phyloP scores from a whole-genome alignment of 768 basidiomycete genomes.

The Mycena kentingensis region DNA sequence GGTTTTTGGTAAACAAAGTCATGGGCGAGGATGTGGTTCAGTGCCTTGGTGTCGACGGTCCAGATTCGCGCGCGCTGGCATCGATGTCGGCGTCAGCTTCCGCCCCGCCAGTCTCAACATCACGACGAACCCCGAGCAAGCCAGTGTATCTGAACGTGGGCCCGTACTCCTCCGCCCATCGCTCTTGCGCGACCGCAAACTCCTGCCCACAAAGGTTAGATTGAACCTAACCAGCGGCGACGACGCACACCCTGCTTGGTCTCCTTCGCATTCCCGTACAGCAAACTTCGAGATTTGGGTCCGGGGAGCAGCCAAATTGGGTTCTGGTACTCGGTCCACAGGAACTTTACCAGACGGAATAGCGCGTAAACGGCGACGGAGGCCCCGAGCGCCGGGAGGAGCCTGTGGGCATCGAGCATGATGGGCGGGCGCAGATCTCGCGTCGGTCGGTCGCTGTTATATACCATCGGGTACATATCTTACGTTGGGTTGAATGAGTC shows the following conservation, averaged over 20 bases:
- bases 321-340: background rate
- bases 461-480: too few relatives aligned
- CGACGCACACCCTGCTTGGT: background rate
- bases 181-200: background rate
- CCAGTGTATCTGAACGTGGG: constrained; percentile 9
- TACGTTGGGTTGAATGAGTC: too few relatives aligned
- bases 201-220: background rate
- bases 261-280: background rate
- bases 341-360: background rate
- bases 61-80: background rate
- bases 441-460: too few relatives aligned
- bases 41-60: background rate
- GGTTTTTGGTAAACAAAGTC: background rate
- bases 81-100: background rate
- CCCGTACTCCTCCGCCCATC: background rate
- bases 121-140: background rate
- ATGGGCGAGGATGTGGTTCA: background rate
- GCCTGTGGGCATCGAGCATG: too few relatives aligned
- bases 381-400: background rate
- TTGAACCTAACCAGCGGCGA: background rate
- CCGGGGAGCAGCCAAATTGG: background rate
- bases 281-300: background rate
- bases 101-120: background rate
- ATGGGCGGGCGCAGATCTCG: too few relatives aligned
- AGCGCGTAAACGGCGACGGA: background rate